Base-by-base conservation (phyloP, 106 monocot genomes). In the Acorus calamus region DNA sequence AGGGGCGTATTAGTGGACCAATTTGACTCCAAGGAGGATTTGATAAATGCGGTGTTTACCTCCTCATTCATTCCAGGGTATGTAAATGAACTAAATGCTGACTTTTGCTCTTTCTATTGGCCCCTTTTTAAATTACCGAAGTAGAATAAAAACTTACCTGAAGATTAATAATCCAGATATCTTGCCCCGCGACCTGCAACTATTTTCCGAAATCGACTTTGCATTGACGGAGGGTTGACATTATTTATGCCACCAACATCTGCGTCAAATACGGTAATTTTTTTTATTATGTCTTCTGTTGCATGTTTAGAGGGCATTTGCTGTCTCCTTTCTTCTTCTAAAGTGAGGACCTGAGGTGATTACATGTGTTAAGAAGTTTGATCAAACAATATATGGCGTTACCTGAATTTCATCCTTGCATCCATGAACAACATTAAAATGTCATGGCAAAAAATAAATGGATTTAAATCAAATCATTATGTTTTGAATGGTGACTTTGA, bases 1-100 rank as follows among this genome's bases (percentile, higher is more conserved):
- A 96, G 55, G 61, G 94, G 90, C 53, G 71, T 90, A 63, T 82
- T 96, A 65, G 76, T 96, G 44, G 94, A 96, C 69, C 82, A 87
- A 71, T 96, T 96, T 73, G 87, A 96, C 66, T 96, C 94, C 6
- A 96, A 84, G 74, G 87, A 90, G 59, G 94, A 96, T 73, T 77
- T 96, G 14, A 90, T 96, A 52, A 74, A 90, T 75, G 94, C 94
- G 65, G 62, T 96, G 11, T 58, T 96, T 68, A 96, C 94, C 2
- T 96, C 94, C 28, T 96, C 94, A 53, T 96, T 90, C 76, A 96
- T 96, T 80, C 94, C 94, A 53, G 94, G 94, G 90, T 91, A 69
- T 62, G 62, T 43, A 71, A 47, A 14, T 65, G 4, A 69, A 59
- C 59, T 43, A 71, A 47, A 14, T 65, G 4, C 42, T 66, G n/a